Evolutionary conservation across 495 filamentous ascomycete species (phyloP).

Genomic region (Emericellopsis terricola): DNA sequence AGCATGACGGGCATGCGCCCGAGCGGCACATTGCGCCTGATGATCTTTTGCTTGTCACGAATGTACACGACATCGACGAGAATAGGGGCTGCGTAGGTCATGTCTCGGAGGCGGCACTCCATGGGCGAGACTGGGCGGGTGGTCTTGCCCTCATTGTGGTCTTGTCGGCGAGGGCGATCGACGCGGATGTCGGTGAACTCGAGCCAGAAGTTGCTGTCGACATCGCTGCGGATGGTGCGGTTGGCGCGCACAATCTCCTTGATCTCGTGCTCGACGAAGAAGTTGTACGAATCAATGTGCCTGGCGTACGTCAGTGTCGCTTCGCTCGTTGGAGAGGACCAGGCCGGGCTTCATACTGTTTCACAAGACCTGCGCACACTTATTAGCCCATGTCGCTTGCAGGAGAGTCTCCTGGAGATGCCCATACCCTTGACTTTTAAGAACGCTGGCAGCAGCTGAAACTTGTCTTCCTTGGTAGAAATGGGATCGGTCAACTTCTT

Average conservation of each 20-base stretch:
- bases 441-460: conserved; percentile 89
- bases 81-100: conserved; percentile 88
- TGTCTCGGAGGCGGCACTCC: conserved; percentile 87
- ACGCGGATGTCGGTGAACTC: conserved; percentile 83
- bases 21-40: conserved; percentile 52
- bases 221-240: conserved; percentile 67
- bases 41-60: conserved; percentile 52
- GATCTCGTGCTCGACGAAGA: conserved; percentile 84
- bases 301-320: conserved; percentile 14
- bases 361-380: conserved; percentile 43
- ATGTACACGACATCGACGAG: conserved; percentile 76
- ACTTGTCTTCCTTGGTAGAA: conserved; percentile 82
- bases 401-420: too few relatives aligned
- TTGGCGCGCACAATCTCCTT: conserved; percentile 92
- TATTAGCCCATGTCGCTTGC: conserved; percentile 6
- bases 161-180: conserved; percentile 54
- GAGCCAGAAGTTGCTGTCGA: conserved; percentile 71
- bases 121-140: conserved; percentile 63
- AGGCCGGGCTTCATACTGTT: conserved; percentile 35
- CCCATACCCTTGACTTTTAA: conserved; percentile 76
- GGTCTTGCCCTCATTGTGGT: conserved; percentile 41
- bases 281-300: conserved; percentile 98
- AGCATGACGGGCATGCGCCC: conserved; percentile 94
- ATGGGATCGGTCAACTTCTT: conserved; percentile 89
- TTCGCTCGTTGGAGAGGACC: too few relatives aligned